Base-by-base conservation (phyloP, 2,329 filamentous ascomycete genomes). In the Aureobasidium sp. region DNA sequence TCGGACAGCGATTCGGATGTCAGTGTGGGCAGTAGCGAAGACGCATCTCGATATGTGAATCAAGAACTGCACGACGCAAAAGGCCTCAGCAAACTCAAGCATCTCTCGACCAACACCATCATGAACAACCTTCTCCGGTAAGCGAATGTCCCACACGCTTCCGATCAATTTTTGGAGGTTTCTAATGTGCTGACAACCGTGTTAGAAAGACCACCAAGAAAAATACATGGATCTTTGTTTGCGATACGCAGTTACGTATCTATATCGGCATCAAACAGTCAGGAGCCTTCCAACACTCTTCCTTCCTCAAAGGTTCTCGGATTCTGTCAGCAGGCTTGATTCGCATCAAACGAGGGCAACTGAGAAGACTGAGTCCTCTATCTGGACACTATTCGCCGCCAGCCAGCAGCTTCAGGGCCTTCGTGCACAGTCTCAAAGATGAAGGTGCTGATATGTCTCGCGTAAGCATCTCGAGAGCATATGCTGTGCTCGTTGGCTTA, bases 191-290 rank as follows among this genome's bases (percentile, higher is more conserved):
- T 57, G 14, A 59, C 56, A 39, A 1, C 5, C 3, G 3, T 12
- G 33, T 8, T n/a, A 60, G 57, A 64, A 88, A 90, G 66, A 86
- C 88, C 0, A 88, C 91, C 42, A 89, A 86, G 73, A 91, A 91
- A 65, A 92, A 93, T 69, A 94, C 89, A 5, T 96, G 92, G 92
- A 95, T 96, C 66, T 97, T 96, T 69, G 91, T 92, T 8, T 88
- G 89, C 27, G 91, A 96, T 74, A 93, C 90, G 1, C 87, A 84
- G 1, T 94, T 92, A 72, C 85, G 89, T 0, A 79, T 96, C 0
- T 96, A 96, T 72, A 85, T 96, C 37, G 91, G 91, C 52, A 94
- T 96, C 77, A 96, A 97, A 70, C 85, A 89, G 72, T 88, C 86
- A 4, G 92, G 92, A 12, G 85, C 89, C 5, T 97, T 97, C 69